These are phyloP conservation scores for Cercospora sp. DNA, from an alignment of 2,329 filamentous ascomycete genomes.

Conservation along the genomic window DNA sequence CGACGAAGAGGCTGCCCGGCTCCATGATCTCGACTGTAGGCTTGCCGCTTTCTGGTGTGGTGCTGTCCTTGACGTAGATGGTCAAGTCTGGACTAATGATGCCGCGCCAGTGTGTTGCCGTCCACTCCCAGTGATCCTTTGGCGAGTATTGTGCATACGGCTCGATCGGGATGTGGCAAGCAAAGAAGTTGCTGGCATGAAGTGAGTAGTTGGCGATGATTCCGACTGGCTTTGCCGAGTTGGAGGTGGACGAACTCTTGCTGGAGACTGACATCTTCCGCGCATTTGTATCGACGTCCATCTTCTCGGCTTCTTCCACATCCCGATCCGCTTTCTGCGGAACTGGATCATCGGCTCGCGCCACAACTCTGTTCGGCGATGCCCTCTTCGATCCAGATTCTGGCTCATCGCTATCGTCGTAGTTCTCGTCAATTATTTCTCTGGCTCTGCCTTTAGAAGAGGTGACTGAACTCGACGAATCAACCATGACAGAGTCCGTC, in stretches of 20 bases:
- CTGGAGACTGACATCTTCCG: conserved; percentile 17
- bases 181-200: conserved; percentile 73
- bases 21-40: conserved; percentile 45
- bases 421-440: conserved; percentile 32
- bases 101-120: conserved; percentile 89
- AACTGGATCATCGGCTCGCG: conserved; percentile 3
- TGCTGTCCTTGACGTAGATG: conserved; percentile 60
- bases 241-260: conserved; percentile 16
- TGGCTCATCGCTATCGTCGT: conserved; percentile 28
- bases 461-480: conserved; percentile 17
- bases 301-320: conserved; percentile 22
- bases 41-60: conserved; percentile 28
- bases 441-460: conserved; percentile 14
- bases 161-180: conserved; percentile 68
- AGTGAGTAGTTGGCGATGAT: conserved; percentile 80
- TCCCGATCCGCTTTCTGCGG: not conserved
- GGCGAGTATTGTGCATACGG: conserved; percentile 70
- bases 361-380: conserved; percentile 8
- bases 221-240: conserved; percentile 62
- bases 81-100: conserved; percentile 79
- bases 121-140: conserved; percentile 97
- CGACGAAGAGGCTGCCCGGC: conserved; percentile 43
- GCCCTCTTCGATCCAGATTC: conserved; percentile 7
- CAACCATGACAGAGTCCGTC: conserved; percentile 31
- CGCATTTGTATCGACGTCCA: conserved; percentile 28